These are phyloP conservation scores for Chaetomium sp. DNA, from an alignment of 2,329 filamentous ascomycete genomes.

Conservation along the genomic window DNA sequence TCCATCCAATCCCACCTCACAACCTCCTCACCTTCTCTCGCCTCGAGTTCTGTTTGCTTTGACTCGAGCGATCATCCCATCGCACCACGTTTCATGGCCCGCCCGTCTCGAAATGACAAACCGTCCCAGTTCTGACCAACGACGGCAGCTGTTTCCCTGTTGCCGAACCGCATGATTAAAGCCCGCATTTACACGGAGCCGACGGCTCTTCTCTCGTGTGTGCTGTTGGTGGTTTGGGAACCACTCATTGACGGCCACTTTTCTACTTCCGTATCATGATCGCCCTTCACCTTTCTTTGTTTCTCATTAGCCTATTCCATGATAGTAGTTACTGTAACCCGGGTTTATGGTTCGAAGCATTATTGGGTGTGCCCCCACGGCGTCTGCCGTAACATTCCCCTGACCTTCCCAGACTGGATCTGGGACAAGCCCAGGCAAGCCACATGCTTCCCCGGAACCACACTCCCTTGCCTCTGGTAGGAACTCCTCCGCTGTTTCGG, in stretches of 20 bases:
- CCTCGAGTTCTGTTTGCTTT: neutral
- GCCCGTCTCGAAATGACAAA: conserved; percentile 19
- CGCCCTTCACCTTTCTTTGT: conserved; percentile 1
- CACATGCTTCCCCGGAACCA: conserved; percentile 30
- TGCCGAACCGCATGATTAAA: conserved; percentile 26
- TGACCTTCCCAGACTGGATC: neutral
- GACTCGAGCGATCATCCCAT: conserved; percentile 16
- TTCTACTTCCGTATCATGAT: conserved; percentile 12
- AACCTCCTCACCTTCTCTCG: neutral
- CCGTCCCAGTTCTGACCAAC: neutral
- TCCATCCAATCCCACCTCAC: neutral
- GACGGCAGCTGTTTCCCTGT: conserved; percentile 5
- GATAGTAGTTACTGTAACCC: neutral
- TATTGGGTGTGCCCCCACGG: neutral
- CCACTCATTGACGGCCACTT: conserved; percentile 12
- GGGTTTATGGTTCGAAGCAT: neutral
- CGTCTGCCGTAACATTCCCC: neutral
- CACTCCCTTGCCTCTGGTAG: conserved; percentile 27
- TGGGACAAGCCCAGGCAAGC: conserved; percentile 1
- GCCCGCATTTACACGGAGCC: conserved; percentile 29
- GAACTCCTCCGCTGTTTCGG: conserved; percentile 35
- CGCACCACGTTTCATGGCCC: conserved; percentile 19
- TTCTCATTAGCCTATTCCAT: conserved; percentile 25
- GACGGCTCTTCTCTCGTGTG: neutral
- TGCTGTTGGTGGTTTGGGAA: neutral